Evolutionary conservation across 192 early-diverging fungal species (phyloP).

Genomic region (Thoreauomyces humboldtii): DNA sequence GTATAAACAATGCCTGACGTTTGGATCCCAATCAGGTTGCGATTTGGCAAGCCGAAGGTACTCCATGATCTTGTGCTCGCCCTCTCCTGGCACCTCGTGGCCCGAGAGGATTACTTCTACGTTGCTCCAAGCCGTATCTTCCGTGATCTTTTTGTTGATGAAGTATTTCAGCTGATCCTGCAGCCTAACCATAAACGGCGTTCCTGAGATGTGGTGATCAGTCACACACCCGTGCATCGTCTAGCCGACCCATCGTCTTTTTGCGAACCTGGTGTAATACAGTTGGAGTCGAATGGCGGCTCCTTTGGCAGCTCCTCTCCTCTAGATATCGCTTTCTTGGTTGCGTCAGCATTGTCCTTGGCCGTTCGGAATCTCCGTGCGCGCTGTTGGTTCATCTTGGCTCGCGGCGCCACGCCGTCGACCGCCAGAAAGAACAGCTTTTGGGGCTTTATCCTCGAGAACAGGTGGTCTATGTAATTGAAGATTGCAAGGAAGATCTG

Average conservation of each 20-base stretch:
- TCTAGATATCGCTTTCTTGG: conserved; percentile 59
- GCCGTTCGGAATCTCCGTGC: conserved; percentile 55
- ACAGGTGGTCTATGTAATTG: conserved; percentile 94
- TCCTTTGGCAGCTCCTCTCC: conserved; percentile 68
- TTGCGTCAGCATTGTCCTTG: conserved; percentile 56
- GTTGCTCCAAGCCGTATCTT: conserved; percentile 80
- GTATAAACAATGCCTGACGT: conserved; percentile 90
- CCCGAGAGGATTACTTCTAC: conserved; percentile 90
- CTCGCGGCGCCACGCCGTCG: conserved; percentile 68
- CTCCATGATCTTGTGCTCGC: conserved; percentile 99
- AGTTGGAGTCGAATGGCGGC: conserved; percentile 56
- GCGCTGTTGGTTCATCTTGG: conserved; percentile 68
- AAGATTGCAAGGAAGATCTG: conserved; percentile 93
- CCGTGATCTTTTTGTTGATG: conserved; percentile 80
- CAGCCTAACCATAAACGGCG: conserved; percentile 91
- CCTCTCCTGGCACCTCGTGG: conserved; percentile 95
- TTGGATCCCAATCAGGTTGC: conserved; percentile 80
- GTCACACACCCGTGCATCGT: too few relatives aligned
- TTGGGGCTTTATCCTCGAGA: conserved; percentile 86
- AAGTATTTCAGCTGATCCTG: conserved; percentile 86
- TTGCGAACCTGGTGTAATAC: conserved; percentile 56
- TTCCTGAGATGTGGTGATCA: conserved; percentile 57
- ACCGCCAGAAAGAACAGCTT: conserved; percentile 95
- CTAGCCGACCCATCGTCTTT: background rate
- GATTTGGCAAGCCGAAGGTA: conserved; percentile 82